Evolutionary conservation across 2,329 filamentous ascomycete genomes (phyloP).

Genomic region (Aspergillus brunneoviolaceus): DNA sequence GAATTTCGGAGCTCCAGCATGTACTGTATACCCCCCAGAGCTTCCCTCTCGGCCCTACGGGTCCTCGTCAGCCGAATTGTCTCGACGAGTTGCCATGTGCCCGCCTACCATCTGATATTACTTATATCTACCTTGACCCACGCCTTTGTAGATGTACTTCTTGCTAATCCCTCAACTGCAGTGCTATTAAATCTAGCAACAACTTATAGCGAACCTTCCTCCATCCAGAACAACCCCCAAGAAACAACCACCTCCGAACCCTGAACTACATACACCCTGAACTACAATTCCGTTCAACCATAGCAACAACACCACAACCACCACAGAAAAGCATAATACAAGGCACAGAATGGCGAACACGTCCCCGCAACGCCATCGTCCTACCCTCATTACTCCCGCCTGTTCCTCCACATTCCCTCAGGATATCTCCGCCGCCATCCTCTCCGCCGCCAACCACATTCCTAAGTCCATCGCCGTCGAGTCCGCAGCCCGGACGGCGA

Average conservation of each 20-base stretch:
- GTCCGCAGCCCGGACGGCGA: slow-evolving; percentile 11
- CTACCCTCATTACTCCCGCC: slow-evolving; percentile 22
- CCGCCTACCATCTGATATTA: neutral
- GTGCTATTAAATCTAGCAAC: neutral
- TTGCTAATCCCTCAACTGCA: neutral
- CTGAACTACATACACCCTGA: neutral
- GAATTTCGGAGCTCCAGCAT: neutral
- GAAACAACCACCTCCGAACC: neutral
- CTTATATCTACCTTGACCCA: neutral
- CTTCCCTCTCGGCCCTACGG: neutral
- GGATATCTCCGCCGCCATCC: slow-evolving; percentile 41
- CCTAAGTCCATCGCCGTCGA: slow-evolving; percentile 33
- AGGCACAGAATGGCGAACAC: slow-evolving; percentile 22
- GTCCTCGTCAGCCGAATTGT: neutral
- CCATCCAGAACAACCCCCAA: neutral
- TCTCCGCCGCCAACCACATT: slow-evolving; percentile 33
- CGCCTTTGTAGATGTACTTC: neutral
- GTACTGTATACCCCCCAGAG: neutral
- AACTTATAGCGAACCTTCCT: no score
- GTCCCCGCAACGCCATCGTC: slow-evolving; percentile 16
- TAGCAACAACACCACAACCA: neutral
- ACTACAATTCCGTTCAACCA: no score
- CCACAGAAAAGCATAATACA: neutral
- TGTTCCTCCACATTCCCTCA: slow-evolving; percentile 33
- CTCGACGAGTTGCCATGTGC: no score